Base-by-base conservation (phyloP, 2,329 filamentous ascomycete genomes). In the Boeremia lycopersici region DNA sequence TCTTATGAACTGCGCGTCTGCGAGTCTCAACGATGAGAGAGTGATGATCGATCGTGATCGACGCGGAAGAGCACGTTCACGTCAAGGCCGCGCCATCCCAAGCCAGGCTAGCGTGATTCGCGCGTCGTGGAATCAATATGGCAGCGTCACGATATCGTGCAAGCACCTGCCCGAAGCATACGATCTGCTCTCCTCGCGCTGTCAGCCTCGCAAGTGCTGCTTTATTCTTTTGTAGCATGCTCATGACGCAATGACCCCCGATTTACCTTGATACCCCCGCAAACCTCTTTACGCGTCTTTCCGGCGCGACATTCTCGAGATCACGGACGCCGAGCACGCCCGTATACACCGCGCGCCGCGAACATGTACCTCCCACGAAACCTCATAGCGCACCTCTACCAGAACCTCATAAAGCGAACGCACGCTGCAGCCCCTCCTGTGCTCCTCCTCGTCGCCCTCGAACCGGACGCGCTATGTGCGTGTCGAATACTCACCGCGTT, bases 381-480 rank as follows among this genome's bases (percentile, higher is more conserved):
- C 62, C 84, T 96, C 61, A 89, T 98, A 72, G 90, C 92, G 44
- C 93, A 93, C 68, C 87, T 98, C 68, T 99, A 99, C 81, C 84
- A 85, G 56, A 90, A 96, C 76, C 89, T 99, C 52, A 86, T 96
- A 75, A 86, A 85, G 75, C 89, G 90, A 39, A 89, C 93, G 63
- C 91, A 97, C 72, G 89, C 93, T n/a, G 86, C 93, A 46, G 95
- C 92, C 15, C 90, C 93, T 34, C 93, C 93, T 0, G 91, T 98
- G 48, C 84, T 98, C 25, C 86, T 99, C 60, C 89, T 99, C 52
- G 93, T 93, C 61, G 90, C 93, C 31, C 89, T 98, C 72, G 93
- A 97, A 71, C 92, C 95, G 50, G 95, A 99, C 78, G 90, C 95
- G 60, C 86, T 99, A 59, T 98, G 93, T 77, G 95, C 93, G 59